Conservation (phyloP, 345 rosid genomes). For the Aquilaria sinensis region DNA sequence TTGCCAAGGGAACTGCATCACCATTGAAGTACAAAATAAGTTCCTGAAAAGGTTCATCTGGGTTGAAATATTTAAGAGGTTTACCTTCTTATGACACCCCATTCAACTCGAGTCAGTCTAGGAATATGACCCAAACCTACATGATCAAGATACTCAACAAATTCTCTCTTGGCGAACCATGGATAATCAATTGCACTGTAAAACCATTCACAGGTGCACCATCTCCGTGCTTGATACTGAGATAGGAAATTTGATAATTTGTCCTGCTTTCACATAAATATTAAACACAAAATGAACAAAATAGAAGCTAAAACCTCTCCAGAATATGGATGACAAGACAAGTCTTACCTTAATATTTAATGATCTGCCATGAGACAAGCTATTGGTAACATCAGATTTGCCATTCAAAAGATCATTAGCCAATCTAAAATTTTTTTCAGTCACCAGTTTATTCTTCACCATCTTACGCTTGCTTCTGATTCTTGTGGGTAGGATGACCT, state of each 20-base stretch:
- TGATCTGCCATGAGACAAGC: slow-evolving; percentile 24
- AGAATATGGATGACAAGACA: slow-evolving; percentile 5
- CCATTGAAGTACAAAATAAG: slow-evolving; percentile 8
- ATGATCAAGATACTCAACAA: slow-evolving; percentile 79
- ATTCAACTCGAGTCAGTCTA: slow-evolving; percentile 75
- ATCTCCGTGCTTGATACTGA: slow-evolving; percentile 42
- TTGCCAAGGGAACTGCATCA: slow-evolving; percentile 76
- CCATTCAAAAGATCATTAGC: slow-evolving; percentile 30
- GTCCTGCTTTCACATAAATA: slow-evolving; percentile 33
- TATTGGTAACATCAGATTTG: slow-evolving; percentile 23
- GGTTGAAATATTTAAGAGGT: slow-evolving; percentile 11
- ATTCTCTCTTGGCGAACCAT: slow-evolving; percentile 86
- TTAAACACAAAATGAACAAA: slow-evolving; percentile 14
- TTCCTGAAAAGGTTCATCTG: slow-evolving; percentile 1
- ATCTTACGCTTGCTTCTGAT: slow-evolving; percentile 67
- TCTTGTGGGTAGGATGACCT: slow-evolving; percentile 56
- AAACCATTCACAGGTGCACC: slow-evolving; percentile 81
- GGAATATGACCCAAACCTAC: slow-evolving; percentile 85
- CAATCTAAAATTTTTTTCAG: slow-evolving; percentile 26
- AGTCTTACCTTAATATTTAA: slow-evolving; percentile 35
- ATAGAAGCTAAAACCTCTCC: slow-evolving; percentile 16
- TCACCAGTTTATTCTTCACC: slow-evolving; percentile 32
- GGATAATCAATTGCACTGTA: slow-evolving; percentile 85
- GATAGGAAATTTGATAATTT: slow-evolving; percentile 58
- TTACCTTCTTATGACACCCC: slow-evolving; percentile 88